Evolutionary conservation across 2,329 filamentous ascomycete species (phyloP).

Genomic region (Chaetomium olivaceum): DNA sequence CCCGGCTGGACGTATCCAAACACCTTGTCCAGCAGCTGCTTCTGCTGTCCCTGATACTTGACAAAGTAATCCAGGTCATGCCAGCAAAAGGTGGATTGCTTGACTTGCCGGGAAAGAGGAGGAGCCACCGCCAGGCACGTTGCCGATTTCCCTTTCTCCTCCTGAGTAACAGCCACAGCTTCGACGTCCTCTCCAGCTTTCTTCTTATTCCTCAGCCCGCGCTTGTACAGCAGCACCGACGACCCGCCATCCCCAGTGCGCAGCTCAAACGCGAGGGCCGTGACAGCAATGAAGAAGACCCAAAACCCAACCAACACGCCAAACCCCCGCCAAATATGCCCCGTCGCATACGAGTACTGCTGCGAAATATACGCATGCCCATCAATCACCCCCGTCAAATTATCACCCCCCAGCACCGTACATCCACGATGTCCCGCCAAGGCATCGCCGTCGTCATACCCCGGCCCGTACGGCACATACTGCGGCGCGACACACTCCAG

Average conservation of each 20-base stretch:
- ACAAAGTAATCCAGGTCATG: slow-evolving; percentile 6
- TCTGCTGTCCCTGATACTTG: slow-evolving; percentile 12
- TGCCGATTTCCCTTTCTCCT: not conserved
- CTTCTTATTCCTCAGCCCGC: slow-evolving; percentile 6
- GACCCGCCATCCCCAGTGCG: not conserved
- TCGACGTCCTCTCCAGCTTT: not conserved
- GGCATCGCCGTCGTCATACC: not conserved
- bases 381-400: not conserved
- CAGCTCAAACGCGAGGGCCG: slow-evolving; percentile 4
- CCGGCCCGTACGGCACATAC: slow-evolving; percentile 2
- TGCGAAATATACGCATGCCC: slow-evolving; percentile 6
- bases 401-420: slow-evolving; percentile 5
- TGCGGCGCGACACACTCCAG: slow-evolving; percentile 7
- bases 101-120: not conserved
- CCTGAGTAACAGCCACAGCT: not conserved
- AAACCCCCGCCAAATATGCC: slow-evolving; percentile 8
- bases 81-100: slow-evolving; percentile 8
- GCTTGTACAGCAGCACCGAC: slow-evolving; percentile 4
- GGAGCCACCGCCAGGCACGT: not conserved
- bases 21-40: slow-evolving; percentile 5
- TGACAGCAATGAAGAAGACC: slow-evolving; percentile 1
- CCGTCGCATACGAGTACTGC: slow-evolving; percentile 12
- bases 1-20: slow-evolving; percentile 6
- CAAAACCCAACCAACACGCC: slow-evolving; percentile 5
- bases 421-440: not conserved